Evolutionary conservation across 805 yeast genomes (phyloP), one percentile per base, ranked within the genome.

Genomic region (Metschnikowia koreensis): DNA sequence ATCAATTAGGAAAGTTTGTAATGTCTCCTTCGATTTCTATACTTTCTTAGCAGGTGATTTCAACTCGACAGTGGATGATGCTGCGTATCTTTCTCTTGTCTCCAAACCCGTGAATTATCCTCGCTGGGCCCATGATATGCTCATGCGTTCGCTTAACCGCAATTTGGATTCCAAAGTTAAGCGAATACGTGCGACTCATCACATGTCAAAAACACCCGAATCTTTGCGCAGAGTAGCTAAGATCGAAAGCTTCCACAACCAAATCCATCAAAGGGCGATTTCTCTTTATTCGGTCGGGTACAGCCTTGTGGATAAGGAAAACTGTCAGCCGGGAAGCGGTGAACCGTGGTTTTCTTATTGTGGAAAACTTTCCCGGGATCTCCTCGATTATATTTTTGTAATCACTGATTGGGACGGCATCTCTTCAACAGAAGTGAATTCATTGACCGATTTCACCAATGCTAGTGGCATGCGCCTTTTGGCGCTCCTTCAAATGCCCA

Each of bases 1-100:
- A 27, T 26, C 33, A 3, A 39, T 41, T 8, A 17, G 41, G 15
- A 33, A 28, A 7, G 13, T 22, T 2, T 10, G 41, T 7, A 11
- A 27, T 26, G 29, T 28, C 2, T 10, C 12, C 15, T 17, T 13
- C 27, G 16, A 12, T 11, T 48, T 48, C 41, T 48, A 48, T 26
- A 48, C 45, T 7, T 48, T 48, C 44, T 27, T 48, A 6, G 52
- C 48, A 10, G 52, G 52, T 8, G 52, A 48, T 31, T 44, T 48
- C 31, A 48, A 48, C 27, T 42, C 52, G 13, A 33, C 44, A 1
- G 38, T 28, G 11, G 45, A 39, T 16, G 52, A 48, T 26, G 39
- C 48, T 15, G 45, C 52, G n/a, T 48, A 44, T 36, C 41, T 38
- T 11, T 44, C 52, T 22, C 41, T 48, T 28, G 48, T 44, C 6